Evolutionary conservation across 352 stramenopile genomes (phyloP).

Genomic region (Thraustochytrium striatum): DNA sequence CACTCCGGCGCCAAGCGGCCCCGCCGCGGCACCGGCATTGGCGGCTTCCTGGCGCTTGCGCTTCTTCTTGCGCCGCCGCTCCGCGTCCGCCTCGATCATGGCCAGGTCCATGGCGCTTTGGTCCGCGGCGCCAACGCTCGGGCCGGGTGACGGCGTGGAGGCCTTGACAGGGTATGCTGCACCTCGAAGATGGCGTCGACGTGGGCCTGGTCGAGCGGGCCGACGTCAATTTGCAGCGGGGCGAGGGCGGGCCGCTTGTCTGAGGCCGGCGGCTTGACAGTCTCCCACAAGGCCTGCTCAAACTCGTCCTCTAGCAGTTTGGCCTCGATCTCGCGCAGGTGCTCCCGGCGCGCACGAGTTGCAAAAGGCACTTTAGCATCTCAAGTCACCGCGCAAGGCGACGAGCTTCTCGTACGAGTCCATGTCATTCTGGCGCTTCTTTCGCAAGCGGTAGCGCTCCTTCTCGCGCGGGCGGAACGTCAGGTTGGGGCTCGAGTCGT

Average conservation of each 20-base stretch:
- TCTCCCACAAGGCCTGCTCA: constrained; percentile 26
- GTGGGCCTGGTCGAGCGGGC: neutral
- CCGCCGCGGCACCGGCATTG: neutral
- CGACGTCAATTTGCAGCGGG: neutral
- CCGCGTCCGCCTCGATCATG: constrained; percentile 5
- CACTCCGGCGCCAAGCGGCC: neutral
- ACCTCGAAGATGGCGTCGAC: constrained; percentile 33
- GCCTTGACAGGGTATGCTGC: neutral
- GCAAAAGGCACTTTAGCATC: constrained; percentile 21
- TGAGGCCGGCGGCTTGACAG: neutral
- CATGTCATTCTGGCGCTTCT: constrained; percentile 51
- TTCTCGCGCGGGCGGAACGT: constrained; percentile 97
- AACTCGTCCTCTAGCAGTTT: constrained; percentile 41
- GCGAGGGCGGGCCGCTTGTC: neutral
- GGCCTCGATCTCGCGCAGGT: constrained; percentile 36
- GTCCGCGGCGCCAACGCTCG: neutral
- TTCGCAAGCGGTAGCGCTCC: constrained; percentile 56
- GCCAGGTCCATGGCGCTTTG: neutral
- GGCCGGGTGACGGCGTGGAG: neutral
- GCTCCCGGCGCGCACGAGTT: constrained; percentile 45
- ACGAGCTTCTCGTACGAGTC: constrained; percentile 51
- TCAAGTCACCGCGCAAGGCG: neutral
- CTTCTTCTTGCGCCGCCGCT: constrained; percentile 5
- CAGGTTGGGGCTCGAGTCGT: constrained; percentile 92
- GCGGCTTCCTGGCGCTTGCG: neutral